These are phyloP conservation scores for Eucalyptus erythrocorys DNA, from an alignment of 345 rosid species.

Conservation along the genomic window DNA sequence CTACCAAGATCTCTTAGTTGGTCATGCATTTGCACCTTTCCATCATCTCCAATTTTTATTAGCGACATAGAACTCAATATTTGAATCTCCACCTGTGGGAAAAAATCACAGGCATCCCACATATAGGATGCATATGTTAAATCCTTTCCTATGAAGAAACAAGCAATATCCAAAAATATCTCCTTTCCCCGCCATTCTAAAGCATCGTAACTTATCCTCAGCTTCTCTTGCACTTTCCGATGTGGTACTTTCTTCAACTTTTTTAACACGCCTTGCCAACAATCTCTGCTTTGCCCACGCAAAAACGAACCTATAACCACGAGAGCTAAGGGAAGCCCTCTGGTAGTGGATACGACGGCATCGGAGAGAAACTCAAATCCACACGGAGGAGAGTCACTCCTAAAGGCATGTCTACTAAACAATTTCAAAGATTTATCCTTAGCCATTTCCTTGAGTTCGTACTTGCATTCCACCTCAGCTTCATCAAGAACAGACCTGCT, in stretches of 20 bases:
- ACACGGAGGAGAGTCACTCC: neutral
- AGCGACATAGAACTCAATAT: neutral
- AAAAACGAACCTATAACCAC: neutral
- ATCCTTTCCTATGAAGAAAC: fast-evolving
- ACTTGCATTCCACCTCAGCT: fast-evolving
- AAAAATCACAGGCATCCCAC: neutral
- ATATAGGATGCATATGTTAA: neutral
- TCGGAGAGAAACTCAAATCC: neutral
- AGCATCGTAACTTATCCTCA: neutral
- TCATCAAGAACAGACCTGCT: neutral
- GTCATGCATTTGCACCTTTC: neutral
- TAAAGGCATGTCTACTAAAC: neutral
- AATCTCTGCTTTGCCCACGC: fast-evolving
- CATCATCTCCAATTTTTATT: neutral
- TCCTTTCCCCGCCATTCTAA: neutral
- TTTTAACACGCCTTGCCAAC: neutral
- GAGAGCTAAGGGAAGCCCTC: neutral
- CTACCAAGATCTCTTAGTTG: neutral
- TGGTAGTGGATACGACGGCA: neutral
- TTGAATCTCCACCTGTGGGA: neutral
- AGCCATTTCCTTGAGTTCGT: neutral
- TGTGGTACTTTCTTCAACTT: neutral
- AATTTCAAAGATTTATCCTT: neutral
- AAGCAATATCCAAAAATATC: neutral
- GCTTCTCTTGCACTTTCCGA: neutral